A percentile compares a stretch with the other conserved stretches of the same genome.
Evolutionary conservation across 2,329 filamentous ascomycete species (phyloP).

Genomic region (Cadophora gregata): DNA sequence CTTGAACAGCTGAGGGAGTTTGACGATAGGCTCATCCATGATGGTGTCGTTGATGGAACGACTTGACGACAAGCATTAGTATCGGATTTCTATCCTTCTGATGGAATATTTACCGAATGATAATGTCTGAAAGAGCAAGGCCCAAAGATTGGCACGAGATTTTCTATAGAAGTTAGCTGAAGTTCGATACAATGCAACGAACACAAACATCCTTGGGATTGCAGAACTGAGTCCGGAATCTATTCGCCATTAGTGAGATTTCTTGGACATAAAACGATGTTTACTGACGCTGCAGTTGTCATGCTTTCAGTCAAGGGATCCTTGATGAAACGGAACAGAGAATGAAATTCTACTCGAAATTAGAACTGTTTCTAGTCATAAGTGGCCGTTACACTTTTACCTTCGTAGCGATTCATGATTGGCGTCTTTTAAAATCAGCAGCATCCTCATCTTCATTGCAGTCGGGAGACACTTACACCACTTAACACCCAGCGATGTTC

Average conservation of each 20-base stretch:
- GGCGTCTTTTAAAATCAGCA: neutral
- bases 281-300: neutral
- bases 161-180: neutral
- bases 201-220: neutral
- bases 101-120: neutral
- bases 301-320: neutral
- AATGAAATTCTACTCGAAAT: neutral
- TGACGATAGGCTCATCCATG: neutral
- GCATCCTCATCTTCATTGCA: neutral
- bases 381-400: neutral
- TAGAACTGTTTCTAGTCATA: neutral
- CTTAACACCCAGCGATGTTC: neutral
- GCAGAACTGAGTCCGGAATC: neutral
- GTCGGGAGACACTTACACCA: neutral
- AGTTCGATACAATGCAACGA: neutral
- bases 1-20: neutral
- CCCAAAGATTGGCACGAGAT: neutral
- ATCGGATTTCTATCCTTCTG: neutral
- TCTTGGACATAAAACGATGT: neutral
- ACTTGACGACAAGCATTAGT: neutral
- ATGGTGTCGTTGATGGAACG: neutral
- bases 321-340: neutral
- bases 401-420: neutral
- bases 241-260: neutral
- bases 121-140: neutral